Percentiles rank a stretch among this genome's conserved stretches.
These are phyloP conservation scores for Fusarium sp. DNA, from an alignment of 2,329 filamentous ascomycete species.

Conservation along the genomic window DNA sequence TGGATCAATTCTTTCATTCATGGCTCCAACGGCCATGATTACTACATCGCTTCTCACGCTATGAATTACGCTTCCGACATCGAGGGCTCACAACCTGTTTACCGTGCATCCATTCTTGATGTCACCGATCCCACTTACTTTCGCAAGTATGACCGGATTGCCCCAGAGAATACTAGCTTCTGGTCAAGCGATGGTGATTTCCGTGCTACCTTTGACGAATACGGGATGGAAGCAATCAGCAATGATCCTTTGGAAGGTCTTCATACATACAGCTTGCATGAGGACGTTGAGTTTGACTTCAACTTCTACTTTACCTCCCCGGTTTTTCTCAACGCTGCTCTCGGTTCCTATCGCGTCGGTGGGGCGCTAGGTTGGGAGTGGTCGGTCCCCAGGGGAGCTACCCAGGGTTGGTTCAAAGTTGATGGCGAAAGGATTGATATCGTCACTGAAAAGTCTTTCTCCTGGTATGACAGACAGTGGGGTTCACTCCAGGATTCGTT, in stretches of 20 bases:
- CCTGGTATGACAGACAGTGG: conserved; percentile 2
- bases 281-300: background rate
- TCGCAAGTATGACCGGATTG: background rate
- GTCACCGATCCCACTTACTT: background rate
- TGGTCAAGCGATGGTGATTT: background rate
- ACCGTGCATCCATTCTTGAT: background rate
- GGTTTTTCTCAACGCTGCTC: background rate
- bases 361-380: background rate
- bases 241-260: background rate
- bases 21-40: background rate
- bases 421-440: background rate
- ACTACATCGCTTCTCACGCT: background rate
- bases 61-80: background rate
- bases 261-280: background rate
- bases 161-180: background rate
- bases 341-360: background rate
- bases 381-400: background rate
- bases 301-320: background rate
- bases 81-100: background rate
- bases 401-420: background rate
- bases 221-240: background rate
- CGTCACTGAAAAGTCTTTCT: background rate
- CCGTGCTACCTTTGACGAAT: background rate
- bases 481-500: background rate
- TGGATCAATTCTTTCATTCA: background rate